A percentile compares a stretch with the other conserved stretches of the same genome.
Conservation (phyloP, 1,284 basidiomycete species). For the Omphalotus olearius region DNA sequence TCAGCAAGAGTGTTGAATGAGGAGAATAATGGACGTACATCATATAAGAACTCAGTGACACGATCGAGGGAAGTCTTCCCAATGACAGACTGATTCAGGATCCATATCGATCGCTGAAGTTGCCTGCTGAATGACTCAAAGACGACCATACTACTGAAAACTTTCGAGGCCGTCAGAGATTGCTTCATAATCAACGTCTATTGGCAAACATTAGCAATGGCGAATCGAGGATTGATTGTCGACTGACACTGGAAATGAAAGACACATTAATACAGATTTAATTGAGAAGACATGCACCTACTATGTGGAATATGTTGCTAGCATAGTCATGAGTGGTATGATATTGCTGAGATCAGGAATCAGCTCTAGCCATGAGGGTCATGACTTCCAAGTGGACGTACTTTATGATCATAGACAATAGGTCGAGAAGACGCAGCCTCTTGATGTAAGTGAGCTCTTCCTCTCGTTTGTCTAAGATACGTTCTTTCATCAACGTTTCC, state of each 20-base stretch:
- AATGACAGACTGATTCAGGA: slow-evolving; percentile 21
- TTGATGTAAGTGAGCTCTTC: slow-evolving; percentile 49
- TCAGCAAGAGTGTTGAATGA: slow-evolving; percentile 14
- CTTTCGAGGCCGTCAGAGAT: slow-evolving; percentile 16
- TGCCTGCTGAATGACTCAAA: slow-evolving; percentile 20
- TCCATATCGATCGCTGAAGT: background rate
- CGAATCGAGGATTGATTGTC: slow-evolving; percentile 1
- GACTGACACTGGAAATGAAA: slow-evolving; percentile 12
- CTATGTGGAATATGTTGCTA: slow-evolving; percentile 45
- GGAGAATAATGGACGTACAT: slow-evolving; percentile 19
- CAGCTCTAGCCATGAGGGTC: background rate
- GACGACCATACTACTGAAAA: slow-evolving; percentile 21
- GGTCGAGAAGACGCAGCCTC: slow-evolving; percentile 35
- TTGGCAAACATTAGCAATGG: background rate
- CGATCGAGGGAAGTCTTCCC: slow-evolving; percentile 40
- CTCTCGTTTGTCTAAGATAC: slow-evolving; percentile 50
- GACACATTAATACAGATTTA: background rate
- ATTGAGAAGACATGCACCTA: background rate
- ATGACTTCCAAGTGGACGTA: background rate
- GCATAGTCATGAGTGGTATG: slow-evolving; percentile 52
- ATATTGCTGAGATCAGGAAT: slow-evolving; percentile 29
- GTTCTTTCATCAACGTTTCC: slow-evolving; percentile 52
- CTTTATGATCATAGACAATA: slow-evolving; percentile 15
- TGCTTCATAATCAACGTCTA: slow-evolving; percentile 37
- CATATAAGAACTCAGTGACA: slow-evolving; percentile 39